Percentiles rank a stretch among this genome's conserved stretches.
phyloP scores from a whole-genome alignment of 1,284 basidiomycete genomes.

The Leccinum pseudoinsigne region DNA sequence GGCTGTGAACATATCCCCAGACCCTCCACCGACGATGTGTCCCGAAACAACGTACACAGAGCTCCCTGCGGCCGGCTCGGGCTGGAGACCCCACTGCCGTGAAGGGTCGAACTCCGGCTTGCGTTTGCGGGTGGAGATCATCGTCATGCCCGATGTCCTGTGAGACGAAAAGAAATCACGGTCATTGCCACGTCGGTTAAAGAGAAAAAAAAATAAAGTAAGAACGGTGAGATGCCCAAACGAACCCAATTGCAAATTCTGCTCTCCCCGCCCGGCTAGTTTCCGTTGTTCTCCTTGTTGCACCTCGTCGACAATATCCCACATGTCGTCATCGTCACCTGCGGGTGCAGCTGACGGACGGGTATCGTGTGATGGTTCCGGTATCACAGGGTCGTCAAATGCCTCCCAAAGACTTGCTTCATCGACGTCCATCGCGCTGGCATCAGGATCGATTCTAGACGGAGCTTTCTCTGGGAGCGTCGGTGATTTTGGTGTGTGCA shows the following conservation, averaged over 20 bases:
- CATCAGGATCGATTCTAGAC: slow-evolving; percentile 15
- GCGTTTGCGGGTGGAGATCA: slow-evolving; percentile 44
- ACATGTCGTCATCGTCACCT: slow-evolving; percentile 65
- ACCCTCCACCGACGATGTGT: slow-evolving; percentile 56
- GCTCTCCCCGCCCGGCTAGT: slow-evolving; percentile 58
- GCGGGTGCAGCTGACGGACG: slow-evolving; percentile 6
- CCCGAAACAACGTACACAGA: slow-evolving; percentile 85
- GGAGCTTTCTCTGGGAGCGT: slow-evolving; percentile 14
- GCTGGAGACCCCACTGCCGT: slow-evolving; percentile 70
- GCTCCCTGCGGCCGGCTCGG: slow-evolving; percentile 42
- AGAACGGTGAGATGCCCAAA: slow-evolving; percentile 4
- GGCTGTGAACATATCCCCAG: slow-evolving; percentile 46
- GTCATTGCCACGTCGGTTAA: not conserved
- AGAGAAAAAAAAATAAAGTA: not conserved
- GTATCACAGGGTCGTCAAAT: slow-evolving; percentile 19
- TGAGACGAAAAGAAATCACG: not conserved
- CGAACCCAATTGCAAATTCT: slow-evolving; percentile 80
- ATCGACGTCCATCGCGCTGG: slow-evolving; percentile 42
- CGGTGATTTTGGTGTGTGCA: not conserved
- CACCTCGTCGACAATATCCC: slow-evolving; percentile 60
- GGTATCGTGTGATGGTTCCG: slow-evolving; percentile 12
- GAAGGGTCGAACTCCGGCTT: slow-evolving; percentile 64
- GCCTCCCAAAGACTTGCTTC: slow-evolving; percentile 56
- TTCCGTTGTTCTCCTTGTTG: slow-evolving; percentile 16
- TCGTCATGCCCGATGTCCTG: slow-evolving; percentile 72